phyloP scores from a whole-genome alignment of 1,284 basidiomycete species.

The Microbotryum saponariae region DNA sequence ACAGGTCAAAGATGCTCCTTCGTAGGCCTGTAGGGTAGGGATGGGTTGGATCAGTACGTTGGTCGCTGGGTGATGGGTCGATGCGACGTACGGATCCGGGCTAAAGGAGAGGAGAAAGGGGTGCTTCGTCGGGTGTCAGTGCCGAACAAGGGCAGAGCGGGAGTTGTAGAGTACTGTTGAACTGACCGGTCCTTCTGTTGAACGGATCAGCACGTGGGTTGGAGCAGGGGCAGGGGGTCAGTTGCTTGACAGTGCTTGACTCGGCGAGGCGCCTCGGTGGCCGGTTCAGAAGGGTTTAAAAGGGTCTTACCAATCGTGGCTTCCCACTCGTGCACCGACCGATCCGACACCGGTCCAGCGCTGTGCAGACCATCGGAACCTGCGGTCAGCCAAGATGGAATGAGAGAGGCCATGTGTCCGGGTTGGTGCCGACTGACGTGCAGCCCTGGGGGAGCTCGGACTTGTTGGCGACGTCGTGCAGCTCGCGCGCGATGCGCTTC shows the following conservation, averaged over 20 bases:
- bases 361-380: not conserved
- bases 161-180: not conserved
- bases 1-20: conserved; percentile 70
- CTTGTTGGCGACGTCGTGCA: conserved; percentile 63
- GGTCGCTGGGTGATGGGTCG: not conserved
- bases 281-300: too few species aligned
- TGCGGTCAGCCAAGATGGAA: conserved; percentile 37
- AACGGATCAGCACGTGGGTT: not conserved
- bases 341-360: conserved; percentile 49
- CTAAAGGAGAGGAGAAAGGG: not conserved
- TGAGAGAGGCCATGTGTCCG: too few species aligned
- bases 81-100: too few species aligned
- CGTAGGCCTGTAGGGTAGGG: conserved; percentile 54
- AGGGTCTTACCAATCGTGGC: conserved; percentile 59
- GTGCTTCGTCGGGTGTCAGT: not conserved
- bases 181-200: conserved; percentile 1
- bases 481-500: conserved; percentile 81
- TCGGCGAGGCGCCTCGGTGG: too few species aligned
- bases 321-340: conserved; percentile 57
- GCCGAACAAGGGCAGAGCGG: not conserved
- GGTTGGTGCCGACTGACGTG: not conserved
- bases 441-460: conserved; percentile 50
- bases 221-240: too few species aligned
- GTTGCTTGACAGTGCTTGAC: too few species aligned
- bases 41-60: too few species aligned